Evolutionary conservation across 2,329 filamentous ascomycete genomes (phyloP), one percentile per base, ranked within the genome.

Genomic region (Chaetomiaceae sp.): DNA sequence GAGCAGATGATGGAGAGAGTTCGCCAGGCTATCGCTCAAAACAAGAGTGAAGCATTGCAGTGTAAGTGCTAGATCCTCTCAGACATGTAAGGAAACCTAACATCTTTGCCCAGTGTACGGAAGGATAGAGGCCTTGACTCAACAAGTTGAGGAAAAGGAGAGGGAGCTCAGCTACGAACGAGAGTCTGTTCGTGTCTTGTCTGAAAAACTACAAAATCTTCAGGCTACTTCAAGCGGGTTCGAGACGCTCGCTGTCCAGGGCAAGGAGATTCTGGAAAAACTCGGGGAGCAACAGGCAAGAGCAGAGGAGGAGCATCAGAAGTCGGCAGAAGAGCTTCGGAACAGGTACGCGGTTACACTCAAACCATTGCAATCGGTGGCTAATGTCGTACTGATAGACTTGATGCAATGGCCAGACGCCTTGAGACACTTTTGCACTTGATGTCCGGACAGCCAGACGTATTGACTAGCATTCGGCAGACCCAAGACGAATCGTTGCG

Each of bases 1-100:
- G 54, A 53, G 33, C 65, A 67, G 8, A 54, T 71, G n/a, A 57
- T 67, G 3, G 55, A 64, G 40, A 53, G 53, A 2, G 58, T 65
- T 7, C 58, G 52, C 9, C 54, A 58, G 29, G 41, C 43, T n/a
- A 52, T 63, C 16, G 30, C 50, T 5, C 54, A 61, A 34, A 53
- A 52, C 51, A 61, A 60, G 37, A 53, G 20, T 5, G 60, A 64
- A 48, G 48, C 47, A 5, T 32, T 34, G 20, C 41, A 59, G n/a
- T 10, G 62, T 64, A 48, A 58, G 62, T 40, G 14, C 4, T 0
- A 8, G 5, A 4, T 20, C 14, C 7, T 7, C 7, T 16, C 3
- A 2, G 4, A 13, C 11, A 13, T 2, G 14, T 16, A 5, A 5
- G 8, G 18, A 37, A 16, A 25, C 56, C 60, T 25, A 60, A 41